Base-by-base conservation (phyloP, 2,329 filamentous ascomycete genomes). In the Dothistroma septosporum region DNA sequence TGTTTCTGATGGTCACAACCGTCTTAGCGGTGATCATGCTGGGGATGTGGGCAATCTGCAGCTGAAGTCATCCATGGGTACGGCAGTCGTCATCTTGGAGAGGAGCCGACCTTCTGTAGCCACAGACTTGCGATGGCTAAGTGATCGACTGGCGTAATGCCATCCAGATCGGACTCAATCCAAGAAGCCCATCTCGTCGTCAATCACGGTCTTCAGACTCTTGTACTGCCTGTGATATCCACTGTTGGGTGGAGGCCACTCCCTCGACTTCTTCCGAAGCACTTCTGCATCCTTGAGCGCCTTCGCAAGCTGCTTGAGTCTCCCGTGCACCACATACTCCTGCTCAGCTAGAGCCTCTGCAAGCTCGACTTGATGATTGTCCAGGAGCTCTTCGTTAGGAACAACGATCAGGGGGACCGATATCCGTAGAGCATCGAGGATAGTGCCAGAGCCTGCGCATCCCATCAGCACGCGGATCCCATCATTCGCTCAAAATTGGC, bases 361-460 rank as follows among this genome's bases (percentile, higher is more conserved):
- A 58, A 99, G 83, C 74, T 97, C 91, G 21, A 86, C 83, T 76
- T 99, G 94, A 73, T 99, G 94, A 70, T 99, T 93, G 71, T 95
- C 87, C 68, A 96, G 83, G 0, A 99, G 83, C 7, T 81, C 80
- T 1, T 86, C 82, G 74, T 99, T 99, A 2, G 93, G 90, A 2
- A 99, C 92, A 0, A 96, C 91, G 54, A 99, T 83, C n/a, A 97
- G 79, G 2, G 90, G 87, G 0, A 92, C 79, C 14, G 85, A 84
- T 56, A 89, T 79, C 48, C 90, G 85, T 64, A 95, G 84, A 0
- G 87, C 91, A 73, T 92, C 91, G 0, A 97, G 81, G 31, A 97
- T 92, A 2, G 91, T 92, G 9, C 94, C 94, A 12, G 93, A 92
- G 16, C 93, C 92, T 96, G 55, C 5, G 16, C 10, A n/a, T 41